Evolutionary conservation across 2,329 filamentous ascomycete genomes (phyloP).

Genomic region (Fusarium dimerum): DNA sequence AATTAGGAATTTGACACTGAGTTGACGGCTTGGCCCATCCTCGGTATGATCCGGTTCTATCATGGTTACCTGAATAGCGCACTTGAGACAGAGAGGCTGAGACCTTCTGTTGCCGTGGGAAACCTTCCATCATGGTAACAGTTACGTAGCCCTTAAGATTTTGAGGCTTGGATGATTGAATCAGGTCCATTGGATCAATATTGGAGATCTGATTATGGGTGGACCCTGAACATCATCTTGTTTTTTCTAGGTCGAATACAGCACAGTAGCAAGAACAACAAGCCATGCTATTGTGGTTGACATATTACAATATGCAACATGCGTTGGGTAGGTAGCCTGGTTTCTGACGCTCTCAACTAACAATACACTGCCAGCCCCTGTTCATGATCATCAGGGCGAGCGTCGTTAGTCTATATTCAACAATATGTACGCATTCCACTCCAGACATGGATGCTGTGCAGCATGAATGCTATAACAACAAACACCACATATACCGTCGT

Average conservation of each 20-base stretch:
- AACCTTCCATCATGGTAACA: neutral
- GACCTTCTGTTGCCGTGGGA: neutral
- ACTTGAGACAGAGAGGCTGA: neutral
- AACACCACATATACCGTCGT: neutral
- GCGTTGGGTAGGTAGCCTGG: too few species aligned
- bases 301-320: neutral
- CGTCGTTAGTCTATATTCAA: neutral
- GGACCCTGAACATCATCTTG: slow-evolving; percentile 15
- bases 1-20: too few species aligned
- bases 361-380: slow-evolving; percentile 1
- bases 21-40: too few species aligned
- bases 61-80: too few species aligned
- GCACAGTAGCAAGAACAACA: neutral
- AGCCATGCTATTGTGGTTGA: too few species aligned
- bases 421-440: neutral
- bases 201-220: slow-evolving; percentile 18
- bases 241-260: neutral
- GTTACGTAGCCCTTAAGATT: slow-evolving; percentile 3
- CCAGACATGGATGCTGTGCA: neutral
- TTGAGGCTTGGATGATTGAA: neutral
- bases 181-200: neutral
- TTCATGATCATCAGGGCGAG: slow-evolving; percentile 2
- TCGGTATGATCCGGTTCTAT: too few species aligned
- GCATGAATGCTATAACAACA: neutral
- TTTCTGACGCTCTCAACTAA: neutral